phyloP scores from a whole-genome alignment of 2,329 filamentous ascomycete genomes.

The Cercospora sp. region DNA sequence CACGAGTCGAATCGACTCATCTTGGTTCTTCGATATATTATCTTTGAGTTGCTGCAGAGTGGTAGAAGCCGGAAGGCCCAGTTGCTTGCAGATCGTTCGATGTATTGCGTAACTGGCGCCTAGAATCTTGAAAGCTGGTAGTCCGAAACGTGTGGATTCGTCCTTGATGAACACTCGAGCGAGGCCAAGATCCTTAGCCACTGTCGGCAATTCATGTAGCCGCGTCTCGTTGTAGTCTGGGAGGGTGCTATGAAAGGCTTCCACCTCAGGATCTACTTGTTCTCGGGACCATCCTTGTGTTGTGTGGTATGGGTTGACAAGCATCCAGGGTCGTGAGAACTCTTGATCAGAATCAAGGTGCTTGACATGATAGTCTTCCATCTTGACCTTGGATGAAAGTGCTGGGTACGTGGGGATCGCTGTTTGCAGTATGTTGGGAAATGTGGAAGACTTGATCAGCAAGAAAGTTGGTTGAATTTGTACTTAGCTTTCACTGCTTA shows the following conservation, averaged over 20 bases:
- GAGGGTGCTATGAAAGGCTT: conserved; percentile 58
- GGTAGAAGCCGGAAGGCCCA: conserved; percentile 48
- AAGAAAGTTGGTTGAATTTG: neutral
- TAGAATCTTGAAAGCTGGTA: conserved; percentile 78
- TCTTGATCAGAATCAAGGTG: conserved; percentile 23
- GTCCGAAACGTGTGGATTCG: conserved; percentile 65
- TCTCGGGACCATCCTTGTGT: neutral
- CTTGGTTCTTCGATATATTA: conserved; percentile 28
- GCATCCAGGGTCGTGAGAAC: conserved; percentile 22
- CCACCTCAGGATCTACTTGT: conserved; percentile 23
- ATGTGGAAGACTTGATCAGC: neutral
- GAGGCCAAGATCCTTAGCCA: conserved; percentile 61
- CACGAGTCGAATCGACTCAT: conserved; percentile 49
- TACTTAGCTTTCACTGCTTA: neutral
- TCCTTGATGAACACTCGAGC: conserved; percentile 66
- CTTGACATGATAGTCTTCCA: conserved; percentile 26
- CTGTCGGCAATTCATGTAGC: conserved; percentile 52
- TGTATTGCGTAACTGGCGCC: conserved; percentile 74
- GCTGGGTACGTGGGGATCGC: neutral
- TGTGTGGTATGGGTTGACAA: conserved; percentile 22
- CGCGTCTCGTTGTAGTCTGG: conserved; percentile 59
- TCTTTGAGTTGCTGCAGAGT: conserved; percentile 48
- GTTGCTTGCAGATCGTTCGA: conserved; percentile 53
- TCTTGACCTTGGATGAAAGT: neutral
- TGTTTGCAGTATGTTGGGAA: neutral